Evolutionary conservation across 306 rosid species (phyloP).

Genomic region (Sicyos edulis): DNA sequence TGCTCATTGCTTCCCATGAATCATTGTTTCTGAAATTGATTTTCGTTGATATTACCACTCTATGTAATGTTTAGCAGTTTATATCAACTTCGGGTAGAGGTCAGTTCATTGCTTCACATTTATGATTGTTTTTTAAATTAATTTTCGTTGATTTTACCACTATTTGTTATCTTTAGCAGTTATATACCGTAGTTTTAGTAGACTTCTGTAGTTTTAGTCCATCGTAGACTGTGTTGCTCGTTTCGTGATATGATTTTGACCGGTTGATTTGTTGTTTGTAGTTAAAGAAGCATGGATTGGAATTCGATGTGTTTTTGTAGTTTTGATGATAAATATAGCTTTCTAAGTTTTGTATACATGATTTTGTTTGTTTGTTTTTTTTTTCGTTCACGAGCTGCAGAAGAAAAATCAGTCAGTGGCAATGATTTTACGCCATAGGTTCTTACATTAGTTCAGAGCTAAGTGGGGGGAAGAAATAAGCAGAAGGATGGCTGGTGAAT

Average conservation of each 20-base stretch:
- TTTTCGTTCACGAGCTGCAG: neutral
- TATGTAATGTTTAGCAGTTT: neutral
- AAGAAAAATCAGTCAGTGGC: neutral
- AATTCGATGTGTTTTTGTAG: neutral
- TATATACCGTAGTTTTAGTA: neutral
- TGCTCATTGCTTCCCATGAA: neutral
- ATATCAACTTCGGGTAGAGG: neutral
- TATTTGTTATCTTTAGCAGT: neutral
- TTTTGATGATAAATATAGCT: neutral
- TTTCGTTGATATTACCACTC: neutral
- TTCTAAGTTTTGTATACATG: neutral
- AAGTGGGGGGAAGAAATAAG: neutral
- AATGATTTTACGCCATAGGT: neutral
- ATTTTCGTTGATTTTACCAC: constrained; percentile 8
- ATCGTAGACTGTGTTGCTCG: neutral
- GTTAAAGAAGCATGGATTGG: neutral
- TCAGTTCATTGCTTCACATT: neutral
- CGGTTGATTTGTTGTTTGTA: constrained; percentile 5
- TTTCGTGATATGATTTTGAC: neutral
- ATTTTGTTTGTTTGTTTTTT: too few relatives aligned
- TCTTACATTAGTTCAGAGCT: neutral
- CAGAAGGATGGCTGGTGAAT: constrained; percentile 42
- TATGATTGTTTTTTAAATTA: neutral
- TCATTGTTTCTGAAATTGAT: constrained; percentile 2
- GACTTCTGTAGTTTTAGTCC: neutral